Base-by-base conservation (phyloP, 2,329 filamentous ascomycete species). In the Leptographium flavum region DNA sequence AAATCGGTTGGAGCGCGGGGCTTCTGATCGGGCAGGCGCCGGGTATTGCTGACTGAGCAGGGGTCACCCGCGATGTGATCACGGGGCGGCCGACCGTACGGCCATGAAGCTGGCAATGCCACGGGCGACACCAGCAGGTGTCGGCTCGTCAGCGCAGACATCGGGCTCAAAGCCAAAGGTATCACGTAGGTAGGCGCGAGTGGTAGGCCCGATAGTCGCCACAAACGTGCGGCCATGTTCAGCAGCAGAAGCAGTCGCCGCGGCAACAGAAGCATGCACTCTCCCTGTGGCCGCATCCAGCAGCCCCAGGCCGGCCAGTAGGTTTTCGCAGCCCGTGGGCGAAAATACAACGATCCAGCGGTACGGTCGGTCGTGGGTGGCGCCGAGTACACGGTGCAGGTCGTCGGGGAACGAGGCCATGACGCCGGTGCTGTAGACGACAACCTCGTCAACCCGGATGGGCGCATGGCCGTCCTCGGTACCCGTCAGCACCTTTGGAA, bases 151-250 rank as follows among this genome's bases (percentile, higher is more conserved):
- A 1, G 92, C 85, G 60, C 83, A 93, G n/a, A 84, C 82, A 57
- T 90, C 79, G 1, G 85, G 78, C 54, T 78, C 70, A 51, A 79
- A 82, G 1, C 65, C 74, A 58, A 87, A 86, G 1, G 68, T 71
- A 19, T 69, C 66, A 15, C 67, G 59, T 38, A 98, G 64, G 62
- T 86, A 79, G 53, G 87, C 79, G 50, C 81, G 73, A 11, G 92
- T 98, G 17, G 92, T 98, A 13, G 92, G 90, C 1, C 92, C 92
- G 61, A 98, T 98, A 0, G 88, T 93, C 14, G 82, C 86, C 49
- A 96, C 69, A 50, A 74, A 78, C 1, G 79, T 69, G 10, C 42
- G 48, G 10, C 63, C 63, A 17, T 14, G n/a, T 7, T 10, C 14
- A 10, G 23, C 17, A 25, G 39, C 11, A 10, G 21, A 3, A 4